These are phyloP conservation scores for Corchorus olitorius DNA, from an alignment of 345 rosid genomes.

Conservation along the genomic window DNA sequence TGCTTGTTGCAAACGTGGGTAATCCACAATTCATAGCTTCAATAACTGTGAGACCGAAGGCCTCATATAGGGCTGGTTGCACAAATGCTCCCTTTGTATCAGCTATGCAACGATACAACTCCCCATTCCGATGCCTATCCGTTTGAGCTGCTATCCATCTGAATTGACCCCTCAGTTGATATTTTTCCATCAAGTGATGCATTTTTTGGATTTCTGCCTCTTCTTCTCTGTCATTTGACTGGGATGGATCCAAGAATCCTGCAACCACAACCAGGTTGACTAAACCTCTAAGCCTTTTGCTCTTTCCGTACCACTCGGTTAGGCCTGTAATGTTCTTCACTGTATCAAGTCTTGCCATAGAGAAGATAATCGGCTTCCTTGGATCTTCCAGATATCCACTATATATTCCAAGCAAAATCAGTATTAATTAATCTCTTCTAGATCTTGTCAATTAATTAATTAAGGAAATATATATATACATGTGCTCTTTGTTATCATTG, in stretches of 20 bases:
- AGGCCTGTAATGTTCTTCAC: slow-evolving; percentile 91
- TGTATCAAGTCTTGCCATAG: slow-evolving; percentile 95
- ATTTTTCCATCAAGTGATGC: slow-evolving; percentile 74
- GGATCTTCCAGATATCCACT: slow-evolving; percentile 82
- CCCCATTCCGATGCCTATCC: slow-evolving; percentile 82
- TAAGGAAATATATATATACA: slow-evolving; percentile 34
- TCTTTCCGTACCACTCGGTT: slow-evolving; percentile 93
- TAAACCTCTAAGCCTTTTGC: slow-evolving; percentile 65
- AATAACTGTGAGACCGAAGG: slow-evolving; percentile 90
- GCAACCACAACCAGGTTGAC: slow-evolving; percentile 91
- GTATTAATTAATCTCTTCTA: not conserved
- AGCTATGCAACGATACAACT: slow-evolving; percentile 87
- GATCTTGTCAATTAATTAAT: too few species aligned
- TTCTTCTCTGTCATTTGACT: slow-evolving; percentile 89
- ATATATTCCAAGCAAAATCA: slow-evolving; percentile 23
- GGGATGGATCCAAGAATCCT: slow-evolving; percentile 79
- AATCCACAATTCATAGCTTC: slow-evolving; percentile 98
- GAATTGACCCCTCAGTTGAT: slow-evolving; percentile 74
- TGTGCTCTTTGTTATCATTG: slow-evolving; percentile 69
- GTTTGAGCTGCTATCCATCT: slow-evolving; percentile 98
- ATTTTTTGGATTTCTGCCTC: slow-evolving; percentile 81
- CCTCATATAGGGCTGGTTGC: slow-evolving; percentile 96
- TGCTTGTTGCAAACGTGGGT: slow-evolving; percentile 88
- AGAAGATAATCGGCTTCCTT: slow-evolving; percentile 85
- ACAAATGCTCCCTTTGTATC: slow-evolving; percentile 91